Base-by-base conservation (phyloP, 169 alveolate genomes). In the Besnoitia besnoiti region DNA sequence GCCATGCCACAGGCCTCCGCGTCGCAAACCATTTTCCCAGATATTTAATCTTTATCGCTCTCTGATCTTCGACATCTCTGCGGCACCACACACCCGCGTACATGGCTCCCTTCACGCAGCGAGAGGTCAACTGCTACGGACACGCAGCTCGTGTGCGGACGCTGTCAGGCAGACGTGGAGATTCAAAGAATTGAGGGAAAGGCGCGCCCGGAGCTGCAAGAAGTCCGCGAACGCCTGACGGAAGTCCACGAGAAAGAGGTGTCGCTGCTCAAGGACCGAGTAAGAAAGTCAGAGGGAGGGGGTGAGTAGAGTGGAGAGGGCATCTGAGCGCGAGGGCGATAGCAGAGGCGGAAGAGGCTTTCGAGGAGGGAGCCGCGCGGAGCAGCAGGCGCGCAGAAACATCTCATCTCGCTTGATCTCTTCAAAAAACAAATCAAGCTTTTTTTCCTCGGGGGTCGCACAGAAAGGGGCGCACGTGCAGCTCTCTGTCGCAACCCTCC, bases 191-290 rank as follows among this genome's bases (percentile, higher is more conserved):
- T 73, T 73, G 47, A 37, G 24, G 82, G n/a, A 19, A n/a, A 37
- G 44, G 39, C 82, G 1, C 82, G 82, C 0, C 3, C n/a, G 19
- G 82, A 73, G 21, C 46, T 73, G 5, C 47, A 73, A 73, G 82
- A 73, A 7, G 47, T 73, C 82, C 39, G 82, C 3, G 46, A 3
- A 30, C 39, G 46, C 4, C 82, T 73, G 3, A 73, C 82, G 4
- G 82, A 73, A 19, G 16, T 73, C 3, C 82, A 73, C 82, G 82
- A 73, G n/a, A 73, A 73, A 73, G 82, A 73, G n/a, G 46, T 73
- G 12, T 16, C 3, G 5, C 46, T 73, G 39, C 82, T 73, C 47
- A 73, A n/a, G 46, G 82, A 73, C 46, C 16, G 82, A n/a, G 82
- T 73, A 73, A 7, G 46, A 30, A 73, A 73, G 8, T 10, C 3